Percentiles rank a stretch among this genome's conserved stretches.
These are phyloP conservation scores for Kockiozyma suomiensis DNA, from an alignment of 805 yeast genomes.

Conservation along the genomic window DNA sequence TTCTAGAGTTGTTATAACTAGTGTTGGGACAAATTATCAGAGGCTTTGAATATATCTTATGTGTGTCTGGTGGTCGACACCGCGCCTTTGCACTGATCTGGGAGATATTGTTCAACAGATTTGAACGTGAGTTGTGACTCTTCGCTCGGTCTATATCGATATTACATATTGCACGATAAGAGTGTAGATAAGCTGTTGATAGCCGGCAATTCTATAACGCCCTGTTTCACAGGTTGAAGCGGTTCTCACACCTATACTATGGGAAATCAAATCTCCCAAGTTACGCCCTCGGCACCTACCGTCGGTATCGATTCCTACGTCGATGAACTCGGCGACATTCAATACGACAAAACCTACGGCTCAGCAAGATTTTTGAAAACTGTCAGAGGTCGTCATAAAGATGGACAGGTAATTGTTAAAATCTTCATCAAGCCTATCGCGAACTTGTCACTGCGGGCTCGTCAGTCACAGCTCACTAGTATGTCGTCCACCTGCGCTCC, in stretches of 20 bases:
- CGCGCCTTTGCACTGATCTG: neutral
- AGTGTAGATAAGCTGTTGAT: no score
- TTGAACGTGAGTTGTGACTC: neutral
- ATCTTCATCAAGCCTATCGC: slow-evolving; percentile 72
- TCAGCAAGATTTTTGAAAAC: slow-evolving; percentile 85
- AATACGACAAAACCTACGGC: slow-evolving; percentile 73
- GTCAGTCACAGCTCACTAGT: slow-evolving; percentile 22
- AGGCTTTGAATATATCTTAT: neutral
- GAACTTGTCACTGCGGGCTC: slow-evolving; percentile 31
- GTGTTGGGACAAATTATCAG: neutral
- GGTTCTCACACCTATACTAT: slow-evolving; percentile 44
- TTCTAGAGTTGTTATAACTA: no score
- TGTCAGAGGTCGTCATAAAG: slow-evolving; percentile 71
- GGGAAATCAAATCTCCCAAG: slow-evolving; percentile 85
- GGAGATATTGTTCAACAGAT: neutral
- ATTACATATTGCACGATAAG: no score
- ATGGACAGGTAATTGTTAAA: slow-evolving; percentile 76
- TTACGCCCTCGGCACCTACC: slow-evolving; percentile 90
- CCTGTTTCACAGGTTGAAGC: neutral
- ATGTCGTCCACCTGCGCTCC: slow-evolving; percentile 14
- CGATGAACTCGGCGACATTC: slow-evolving; percentile 73
- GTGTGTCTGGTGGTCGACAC: neutral
- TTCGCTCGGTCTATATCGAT: neutral
- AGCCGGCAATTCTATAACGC: neutral
- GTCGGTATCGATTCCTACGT: slow-evolving; percentile 89